Evolutionary conservation across 768 basidiomycete genomes (phyloP), one percentile per base, ranked within the genome.

Genomic region (Lyophyllum atratum): DNA sequence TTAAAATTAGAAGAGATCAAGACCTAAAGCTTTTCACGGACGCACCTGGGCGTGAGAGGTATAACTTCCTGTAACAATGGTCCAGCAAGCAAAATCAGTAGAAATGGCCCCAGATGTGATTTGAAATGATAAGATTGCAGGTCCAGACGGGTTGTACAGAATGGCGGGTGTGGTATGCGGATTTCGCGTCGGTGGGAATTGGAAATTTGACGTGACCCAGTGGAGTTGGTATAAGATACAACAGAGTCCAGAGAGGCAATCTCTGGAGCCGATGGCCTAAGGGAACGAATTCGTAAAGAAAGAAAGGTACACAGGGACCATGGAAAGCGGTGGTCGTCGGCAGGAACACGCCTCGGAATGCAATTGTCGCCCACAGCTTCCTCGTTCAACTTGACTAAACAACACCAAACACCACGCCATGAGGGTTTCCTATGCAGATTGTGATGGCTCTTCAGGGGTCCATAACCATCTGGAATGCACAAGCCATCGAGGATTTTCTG

Each of bases 331-430:
- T 22, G 34, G 48, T 53, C 29, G 56, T 55, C 60, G 54, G 50
- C 54, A 58, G 53, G 52, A 57, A 52, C 53, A 55, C 51, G 37
- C 59, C 22, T 19, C 26, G 46, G 24, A 19, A 22, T 12, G 31
- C 49, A 42, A 22, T 37, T 29, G 46, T 51, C 56, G 46, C 39
- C 15, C 40, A 15, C 49, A 28, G 21, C 39, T 37, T 46, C 37
- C 48, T 24, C 15, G 44, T 65, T 63, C 59, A 65, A 65, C 64
- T 53, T 63, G 47, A 39, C 62, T 61, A 43, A 63, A 65, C 54
- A 65, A 40, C 49, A 34, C 47, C 62, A 65, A 65, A 65, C 51
- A 65, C 47, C 11, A 19, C 19, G 24, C 14, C 3, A 29, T 48
- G 42, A 55, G 29, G 29, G 5, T 31, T 19, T 22, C 52, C n/a